Conservation (phyloP, 1,284 basidiomycete genomes). For the Trametes hirsuta region DNA sequence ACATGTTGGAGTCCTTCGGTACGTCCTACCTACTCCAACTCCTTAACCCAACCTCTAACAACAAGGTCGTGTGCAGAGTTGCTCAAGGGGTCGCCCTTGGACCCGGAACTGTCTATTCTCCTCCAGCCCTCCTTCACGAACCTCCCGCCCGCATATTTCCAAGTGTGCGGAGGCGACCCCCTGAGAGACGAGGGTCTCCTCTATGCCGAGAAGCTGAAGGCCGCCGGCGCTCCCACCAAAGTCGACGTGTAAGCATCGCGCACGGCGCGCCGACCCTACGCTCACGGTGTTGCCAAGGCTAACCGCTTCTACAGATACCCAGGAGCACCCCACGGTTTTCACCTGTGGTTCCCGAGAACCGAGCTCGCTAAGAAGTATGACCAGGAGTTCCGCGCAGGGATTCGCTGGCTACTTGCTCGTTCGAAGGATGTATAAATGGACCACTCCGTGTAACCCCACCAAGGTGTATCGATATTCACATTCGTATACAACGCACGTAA, state of each 20-base stretch:
- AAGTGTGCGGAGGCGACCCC: conserved; percentile 24
- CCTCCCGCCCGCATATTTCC: conserved; percentile 25
- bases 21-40: neutral
- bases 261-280: neutral
- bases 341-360: neutral
- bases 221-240: conserved; percentile 19
- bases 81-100: neutral
- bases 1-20: neutral
- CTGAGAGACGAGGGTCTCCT: conserved; percentile 27
- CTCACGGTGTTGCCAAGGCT: neutral
- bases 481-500: too few species aligned
- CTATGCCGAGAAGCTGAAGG: conserved; percentile 23
- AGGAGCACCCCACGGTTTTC: neutral
- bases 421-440: neutral
- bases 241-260: conserved; percentile 18
- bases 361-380: neutral
- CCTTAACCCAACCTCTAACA: neutral
- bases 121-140: conserved; percentile 14
- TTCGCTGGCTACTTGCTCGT: neutral
- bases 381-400: neutral
- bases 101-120: conserved; percentile 18
- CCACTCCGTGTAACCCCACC: neutral
- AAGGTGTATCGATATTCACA: neutral
- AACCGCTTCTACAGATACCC: neutral
- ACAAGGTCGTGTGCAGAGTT: neutral